Percentiles rank a stretch among this genome's conserved stretches.
Conservation (phyloP, 1,139 yeast genomes). For the Arxiozyma heterogenica region DNA sequence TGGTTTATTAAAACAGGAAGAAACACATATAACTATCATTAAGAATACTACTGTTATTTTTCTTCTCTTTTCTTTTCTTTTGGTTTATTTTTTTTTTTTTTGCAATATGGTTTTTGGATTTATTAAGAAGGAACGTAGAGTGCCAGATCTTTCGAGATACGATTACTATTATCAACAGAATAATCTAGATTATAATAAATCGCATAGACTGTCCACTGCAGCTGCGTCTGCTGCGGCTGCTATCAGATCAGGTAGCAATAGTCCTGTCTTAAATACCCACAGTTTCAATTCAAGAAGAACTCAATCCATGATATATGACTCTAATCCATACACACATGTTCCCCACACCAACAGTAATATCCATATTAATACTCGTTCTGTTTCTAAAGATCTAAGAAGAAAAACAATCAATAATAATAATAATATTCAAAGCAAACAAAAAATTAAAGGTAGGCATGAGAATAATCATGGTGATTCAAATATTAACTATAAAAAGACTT, state of each 20-base stretch:
- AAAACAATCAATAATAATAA: background rate
- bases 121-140: slow-evolving; percentile 20
- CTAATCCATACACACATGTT: slow-evolving; percentile 2
- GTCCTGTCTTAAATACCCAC: background rate
- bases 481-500: slow-evolving; percentile 6
- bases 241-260: background rate
- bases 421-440: background rate
- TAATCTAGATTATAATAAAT: slow-evolving; percentile 16
- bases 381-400: background rate
- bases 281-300: background rate
- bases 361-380: background rate
- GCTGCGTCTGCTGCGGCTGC: slow-evolving; percentile 26
- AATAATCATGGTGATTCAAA: background rate
- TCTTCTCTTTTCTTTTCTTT: no score
- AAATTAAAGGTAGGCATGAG: background rate
- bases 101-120: slow-evolving; percentile 24
- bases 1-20: no score
- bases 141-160: slow-evolving; percentile 30
- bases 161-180: slow-evolving; percentile 26
- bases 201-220: slow-evolving; percentile 21
- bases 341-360: background rate
- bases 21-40: no score
- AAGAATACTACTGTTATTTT: no score
- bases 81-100: no score
- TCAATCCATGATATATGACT: slow-evolving; percentile 6